A percentile compares a stretch with the other conserved stretches of the same genome.
Conservation (phyloP, 257 asterid genomes). For the Catharanthus roseus region DNA sequence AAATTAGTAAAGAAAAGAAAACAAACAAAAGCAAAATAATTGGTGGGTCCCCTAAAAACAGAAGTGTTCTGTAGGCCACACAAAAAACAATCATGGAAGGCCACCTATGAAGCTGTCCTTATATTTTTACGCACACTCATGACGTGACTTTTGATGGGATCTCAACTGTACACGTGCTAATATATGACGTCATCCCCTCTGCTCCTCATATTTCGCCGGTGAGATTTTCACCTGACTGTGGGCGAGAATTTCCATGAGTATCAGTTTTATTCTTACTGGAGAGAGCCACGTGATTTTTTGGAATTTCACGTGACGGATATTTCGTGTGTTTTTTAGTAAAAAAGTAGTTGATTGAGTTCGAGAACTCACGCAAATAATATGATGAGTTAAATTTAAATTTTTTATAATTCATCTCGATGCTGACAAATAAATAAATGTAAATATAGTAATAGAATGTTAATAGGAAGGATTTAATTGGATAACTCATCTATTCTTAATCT, state of each 20-base stretch:
- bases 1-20: background rate
- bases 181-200: background rate
- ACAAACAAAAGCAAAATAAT: background rate
- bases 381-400: no score
- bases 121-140: slow-evolving; percentile 14
- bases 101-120: slow-evolving; percentile 9
- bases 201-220: slow-evolving; percentile 1
- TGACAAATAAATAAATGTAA: no score
- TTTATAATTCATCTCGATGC: no score
- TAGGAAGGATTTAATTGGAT: no score
- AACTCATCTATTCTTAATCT: no score
- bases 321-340: no score
- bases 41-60: background rate
- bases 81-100: slow-evolving; percentile 6
- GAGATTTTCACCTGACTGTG: background rate
- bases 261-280: background rate
- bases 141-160: slow-evolving; percentile 16
- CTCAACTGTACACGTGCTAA: slow-evolving; percentile 9
- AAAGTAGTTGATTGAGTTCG: no score
- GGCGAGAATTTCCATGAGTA: background rate
- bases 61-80: slow-evolving; percentile 7
- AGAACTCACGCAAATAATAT: no score
- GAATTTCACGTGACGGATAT: background rate
- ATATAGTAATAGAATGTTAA: no score
- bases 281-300: background rate